Base-by-base conservation (phyloP, 2,329 filamentous ascomycete genomes). In the Alternaria gansuensis region DNA sequence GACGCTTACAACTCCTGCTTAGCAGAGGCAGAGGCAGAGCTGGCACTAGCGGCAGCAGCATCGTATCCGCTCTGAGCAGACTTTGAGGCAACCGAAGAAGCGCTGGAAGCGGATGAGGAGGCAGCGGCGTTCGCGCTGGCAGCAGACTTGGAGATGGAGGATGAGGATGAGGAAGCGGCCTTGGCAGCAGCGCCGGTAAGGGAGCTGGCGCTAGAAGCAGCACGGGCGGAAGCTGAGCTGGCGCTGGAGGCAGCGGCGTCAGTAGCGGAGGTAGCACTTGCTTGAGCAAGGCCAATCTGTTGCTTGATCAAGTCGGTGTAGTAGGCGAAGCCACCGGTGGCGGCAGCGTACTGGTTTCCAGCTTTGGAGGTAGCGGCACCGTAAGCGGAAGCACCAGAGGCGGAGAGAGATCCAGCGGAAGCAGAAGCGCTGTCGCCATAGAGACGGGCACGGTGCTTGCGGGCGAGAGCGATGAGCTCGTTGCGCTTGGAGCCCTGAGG, bases 401-500 rank as follows among this genome's bases (percentile, higher is more conserved):
- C 78, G 44, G 75, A 77, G 51, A 74, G 10, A 28, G 57, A 60
- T 28, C 36, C 73, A 53, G 79, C 75, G 29, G 72, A 67, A 23
- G 68, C 71, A 31, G 72, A 73, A 31, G 86, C 77, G 50, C 84
- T 90, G 70, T 92, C 88, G 60, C 88, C 89, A 17, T 88, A 82
- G 44, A 94, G 82, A 58, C 88, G 82, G 58, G 90, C 89, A 59
- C 91, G 89, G 80, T 96, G 87, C 84, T 95, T 96, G 75, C 94
- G 92, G 64, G 94, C 90, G 62, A 98, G 86, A 52, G 94, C 93
- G 52, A 96, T 83, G 26, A 98, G 85, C 78, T 99, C 94, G 72
- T 97, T 96, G 68, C 87, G 83, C 83, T 90, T 93, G 73, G 91
- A 96, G 46, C 94, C 95, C 75, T 98, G 94, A 9, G 95, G 95